A percentile compares a stretch with the other conserved stretches of the same genome.
phyloP scores from a whole-genome alignment of 2,329 filamentous ascomycete species.

The Colletotrichum navitas region DNA sequence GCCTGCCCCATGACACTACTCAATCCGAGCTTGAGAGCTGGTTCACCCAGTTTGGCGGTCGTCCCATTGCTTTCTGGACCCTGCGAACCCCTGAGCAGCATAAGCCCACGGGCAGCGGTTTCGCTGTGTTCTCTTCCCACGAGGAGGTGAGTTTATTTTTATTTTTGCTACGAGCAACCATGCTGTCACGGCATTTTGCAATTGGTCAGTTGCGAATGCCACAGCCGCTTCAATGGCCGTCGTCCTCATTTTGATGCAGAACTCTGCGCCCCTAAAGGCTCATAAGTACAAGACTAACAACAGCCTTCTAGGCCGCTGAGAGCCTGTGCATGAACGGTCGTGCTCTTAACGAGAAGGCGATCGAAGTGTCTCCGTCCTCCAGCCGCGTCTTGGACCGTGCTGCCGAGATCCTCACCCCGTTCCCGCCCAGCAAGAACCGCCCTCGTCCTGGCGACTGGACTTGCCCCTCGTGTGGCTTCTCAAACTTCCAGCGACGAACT shows the following conservation, averaged over 20 bases:
- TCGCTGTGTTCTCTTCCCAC: conserved; percentile 98
- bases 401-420: conserved; percentile 94
- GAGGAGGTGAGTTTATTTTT: conserved; percentile 83
- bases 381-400: conserved; percentile 95
- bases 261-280: background rate
- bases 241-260: background rate
- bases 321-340: conserved; percentile 99
- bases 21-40: conserved; percentile 99
- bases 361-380: conserved; percentile 98
- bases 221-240: background rate
- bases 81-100: conserved; percentile 97
- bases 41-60: conserved; percentile 98
- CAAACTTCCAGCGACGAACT: conserved; percentile 98
- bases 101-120: conserved; percentile 98
- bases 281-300: background rate
- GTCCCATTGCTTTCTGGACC: conserved; percentile 99
- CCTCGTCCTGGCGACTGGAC: conserved; percentile 98
- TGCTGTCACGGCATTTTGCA: background rate
- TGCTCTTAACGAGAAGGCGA: conserved; percentile 97
- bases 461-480: conserved; percentile 98
- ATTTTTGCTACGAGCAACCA: background rate
- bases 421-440: conserved; percentile 98
- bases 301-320: conserved; percentile 82
- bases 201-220: background rate
- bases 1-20: conserved; percentile 96